Conservation (phyloP, 805 yeast species). For the Ogataea methylovora region DNA sequence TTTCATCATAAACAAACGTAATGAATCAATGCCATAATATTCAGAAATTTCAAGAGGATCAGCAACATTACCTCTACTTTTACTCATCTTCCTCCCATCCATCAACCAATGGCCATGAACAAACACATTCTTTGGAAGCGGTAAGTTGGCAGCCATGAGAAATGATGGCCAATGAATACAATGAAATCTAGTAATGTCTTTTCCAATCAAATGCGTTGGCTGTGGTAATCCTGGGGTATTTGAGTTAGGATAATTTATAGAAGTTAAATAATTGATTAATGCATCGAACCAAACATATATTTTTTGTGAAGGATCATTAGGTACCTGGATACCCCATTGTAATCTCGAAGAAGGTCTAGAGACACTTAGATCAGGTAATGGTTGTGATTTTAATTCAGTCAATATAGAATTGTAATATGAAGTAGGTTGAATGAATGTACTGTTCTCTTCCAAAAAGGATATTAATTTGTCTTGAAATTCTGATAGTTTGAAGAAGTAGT, state of each 20-base stretch:
- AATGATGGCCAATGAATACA: slow-evolving; percentile 93
- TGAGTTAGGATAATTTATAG: slow-evolving; percentile 44
- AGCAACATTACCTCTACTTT: slow-evolving; percentile 86
- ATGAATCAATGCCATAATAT: slow-evolving; percentile 61
- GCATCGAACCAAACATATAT: slow-evolving; percentile 99
- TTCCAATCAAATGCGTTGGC: slow-evolving; percentile 75
- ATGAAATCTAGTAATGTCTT: slow-evolving; percentile 85
- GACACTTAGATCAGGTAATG: slow-evolving; percentile 67
- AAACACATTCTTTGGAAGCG: slow-evolving; percentile 63
- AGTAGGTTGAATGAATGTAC: slow-evolving; percentile 60
- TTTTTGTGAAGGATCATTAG: slow-evolving; percentile 66
- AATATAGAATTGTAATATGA: slow-evolving; percentile 47
- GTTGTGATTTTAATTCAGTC: slow-evolving; percentile 42
- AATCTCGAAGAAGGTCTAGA: slow-evolving; percentile 77
- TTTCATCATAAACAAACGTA: slow-evolving; percentile 70
- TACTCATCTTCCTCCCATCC: slow-evolving; percentile 89
- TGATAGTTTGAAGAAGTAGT: slow-evolving; percentile 77
- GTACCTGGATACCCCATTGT: slow-evolving; percentile 88
- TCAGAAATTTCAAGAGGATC: slow-evolving; percentile 70
- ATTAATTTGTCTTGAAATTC: slow-evolving; percentile 50
- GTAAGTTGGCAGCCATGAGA: slow-evolving; percentile 71
- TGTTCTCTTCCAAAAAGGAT: slow-evolving; percentile 37
- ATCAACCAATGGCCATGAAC: slow-evolving; percentile 95
- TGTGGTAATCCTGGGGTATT: slow-evolving; percentile 12
- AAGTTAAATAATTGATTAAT: slow-evolving; percentile 72